These are phyloP conservation scores for Gaertneriomyces sp. DNA, from an alignment of 192 early-diverging fungal genomes.

Conservation along the genomic window DNA sequence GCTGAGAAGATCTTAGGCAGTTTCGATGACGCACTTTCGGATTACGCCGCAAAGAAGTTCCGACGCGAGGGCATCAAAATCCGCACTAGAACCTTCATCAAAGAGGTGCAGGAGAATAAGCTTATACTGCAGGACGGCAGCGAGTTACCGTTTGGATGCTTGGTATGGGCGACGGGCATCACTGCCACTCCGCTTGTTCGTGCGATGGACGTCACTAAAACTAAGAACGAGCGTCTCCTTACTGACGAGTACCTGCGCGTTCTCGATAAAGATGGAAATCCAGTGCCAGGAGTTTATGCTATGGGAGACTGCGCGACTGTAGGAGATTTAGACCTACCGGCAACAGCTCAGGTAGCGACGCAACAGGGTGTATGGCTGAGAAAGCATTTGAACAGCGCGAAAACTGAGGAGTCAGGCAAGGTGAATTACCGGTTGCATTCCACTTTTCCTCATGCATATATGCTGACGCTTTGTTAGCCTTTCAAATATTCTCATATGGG, in stretches of 20 bases:
- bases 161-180: conserved; percentile 73
- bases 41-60: conserved; percentile 74
- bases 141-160: conserved; percentile 54
- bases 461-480: conserved; percentile 26
- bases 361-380: conserved; percentile 68
- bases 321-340: conserved; percentile 69
- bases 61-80: conserved; percentile 72
- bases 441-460: background rate
- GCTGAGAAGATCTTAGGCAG: conserved; percentile 68
- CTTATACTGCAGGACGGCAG: conserved; percentile 3
- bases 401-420: conserved; percentile 3
- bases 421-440: background rate
- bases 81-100: conserved; percentile 57
- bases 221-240: conserved; percentile 27
- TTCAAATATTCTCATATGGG: conserved; percentile 63
- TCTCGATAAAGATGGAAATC: conserved; percentile 48
- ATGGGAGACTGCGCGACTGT: conserved; percentile 88
- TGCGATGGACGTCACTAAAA: background rate
- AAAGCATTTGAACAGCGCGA: conserved; percentile 40
- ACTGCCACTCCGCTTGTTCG: conserved; percentile 30
- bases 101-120: conserved; percentile 52
- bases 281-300: conserved; percentile 67
- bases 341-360: conserved; percentile 81
- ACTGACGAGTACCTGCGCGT: conserved; percentile 77
- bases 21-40: conserved; percentile 71